Conservation (phyloP, 805 yeast species). For the Schwanniomyces vanrijiae region DNA sequence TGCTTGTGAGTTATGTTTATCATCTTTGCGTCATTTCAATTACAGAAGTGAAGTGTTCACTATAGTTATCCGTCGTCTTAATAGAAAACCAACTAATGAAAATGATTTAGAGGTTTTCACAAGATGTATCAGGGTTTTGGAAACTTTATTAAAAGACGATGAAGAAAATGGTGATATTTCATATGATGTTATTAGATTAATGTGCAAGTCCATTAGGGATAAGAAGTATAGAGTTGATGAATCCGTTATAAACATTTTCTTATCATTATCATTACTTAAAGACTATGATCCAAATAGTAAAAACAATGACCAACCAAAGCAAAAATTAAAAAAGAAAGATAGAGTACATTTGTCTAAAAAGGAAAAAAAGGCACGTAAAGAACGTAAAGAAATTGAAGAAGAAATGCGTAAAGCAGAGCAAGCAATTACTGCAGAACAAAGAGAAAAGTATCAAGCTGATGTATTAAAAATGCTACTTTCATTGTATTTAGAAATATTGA, state of each 20-base stretch:
- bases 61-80: conserved; percentile 65
- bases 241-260: conserved; percentile 68
- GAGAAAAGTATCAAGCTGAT: conserved; percentile 83
- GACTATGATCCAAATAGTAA: conserved; percentile 72
- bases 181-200: conserved; percentile 64
- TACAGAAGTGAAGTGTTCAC: conserved; percentile 72
- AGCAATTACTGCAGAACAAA: conserved; percentile 81
- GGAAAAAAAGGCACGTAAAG: conserved; percentile 85
- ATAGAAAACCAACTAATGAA: conserved; percentile 54
- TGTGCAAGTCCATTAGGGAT: conserved; percentile 69
- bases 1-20: conserved; percentile 68
- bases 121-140: conserved; percentile 64
- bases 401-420: conserved; percentile 87
- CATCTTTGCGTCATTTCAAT: conserved; percentile 75
- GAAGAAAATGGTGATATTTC: conserved; percentile 77
- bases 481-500: conserved; percentile 75
- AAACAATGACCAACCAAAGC: conserved; percentile 39
- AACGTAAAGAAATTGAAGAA: conserved; percentile 80
- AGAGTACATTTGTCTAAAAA: conserved; percentile 89
- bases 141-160: conserved; percentile 73
- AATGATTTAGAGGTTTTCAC: conserved; percentile 50
- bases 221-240: conserved; percentile 83
- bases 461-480: conserved; percentile 71
- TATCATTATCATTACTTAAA: conserved; percentile 63
- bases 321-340: conserved; percentile 76